phyloP scores from a whole-genome alignment of 345 rosid genomes.

The Theobroma cacao region DNA sequence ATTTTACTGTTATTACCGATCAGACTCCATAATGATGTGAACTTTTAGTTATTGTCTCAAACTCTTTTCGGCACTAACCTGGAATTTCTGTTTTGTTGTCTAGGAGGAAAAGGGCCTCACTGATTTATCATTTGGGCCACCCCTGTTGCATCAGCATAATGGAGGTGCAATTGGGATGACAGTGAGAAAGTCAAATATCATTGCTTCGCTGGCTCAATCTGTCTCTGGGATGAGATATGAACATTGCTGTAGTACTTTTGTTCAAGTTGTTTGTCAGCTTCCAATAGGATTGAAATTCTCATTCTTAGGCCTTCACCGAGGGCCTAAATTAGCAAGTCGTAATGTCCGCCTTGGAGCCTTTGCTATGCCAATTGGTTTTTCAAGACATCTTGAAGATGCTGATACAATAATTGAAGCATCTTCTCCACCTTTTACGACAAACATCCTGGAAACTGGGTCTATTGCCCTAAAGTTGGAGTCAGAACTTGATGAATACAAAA shows the following conservation, averaged over 20 bases:
- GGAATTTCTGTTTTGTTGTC: constrained; percentile 4
- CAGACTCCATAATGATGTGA: background rate
- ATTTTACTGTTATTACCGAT: background rate
- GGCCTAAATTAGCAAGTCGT: constrained; percentile 30
- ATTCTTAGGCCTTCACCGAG: constrained; percentile 54
- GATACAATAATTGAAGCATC: constrained; percentile 27
- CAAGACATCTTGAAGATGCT: constrained; percentile 23
- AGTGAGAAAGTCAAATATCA: constrained; percentile 53
- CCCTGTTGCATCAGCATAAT: constrained; percentile 51
- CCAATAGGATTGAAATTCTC: constrained; percentile 55
- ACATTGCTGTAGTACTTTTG: constrained; percentile 59
- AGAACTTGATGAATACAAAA: constrained; percentile 53
- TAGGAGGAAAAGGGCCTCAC: constrained; percentile 62
- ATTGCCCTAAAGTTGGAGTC: constrained; percentile 69
- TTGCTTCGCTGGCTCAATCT: constrained; percentile 67
- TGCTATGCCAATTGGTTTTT: constrained; percentile 45
- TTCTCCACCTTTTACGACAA: constrained; percentile 19
- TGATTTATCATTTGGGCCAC: constrained; percentile 64
- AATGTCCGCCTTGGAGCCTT: constrained; percentile 43
- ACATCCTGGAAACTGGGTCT: constrained; percentile 27
- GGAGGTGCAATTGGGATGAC: constrained; percentile 66
- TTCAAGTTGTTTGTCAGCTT: constrained; percentile 63
- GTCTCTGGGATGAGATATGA: constrained; percentile 38
- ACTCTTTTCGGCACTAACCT: background rate
- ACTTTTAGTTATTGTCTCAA: background rate